These are phyloP conservation scores for Zygosaccharomyces bailii DNA, from an alignment of 805 yeast genomes.

Conservation along the genomic window DNA sequence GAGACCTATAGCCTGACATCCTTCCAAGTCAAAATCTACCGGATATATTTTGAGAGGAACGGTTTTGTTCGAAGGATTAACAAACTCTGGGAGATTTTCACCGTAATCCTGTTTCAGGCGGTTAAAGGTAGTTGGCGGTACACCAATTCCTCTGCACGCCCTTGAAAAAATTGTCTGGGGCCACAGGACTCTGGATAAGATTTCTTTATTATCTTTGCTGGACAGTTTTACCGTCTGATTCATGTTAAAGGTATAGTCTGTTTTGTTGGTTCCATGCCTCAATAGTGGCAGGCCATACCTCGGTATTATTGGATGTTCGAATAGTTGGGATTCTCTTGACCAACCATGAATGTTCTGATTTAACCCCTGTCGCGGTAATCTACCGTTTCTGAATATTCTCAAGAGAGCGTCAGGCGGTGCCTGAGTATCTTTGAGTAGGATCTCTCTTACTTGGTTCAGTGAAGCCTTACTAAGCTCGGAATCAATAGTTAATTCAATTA, in stretches of 20 bases:
- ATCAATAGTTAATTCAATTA: slow-evolving; percentile 1
- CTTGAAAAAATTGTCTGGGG: slow-evolving; percentile 20
- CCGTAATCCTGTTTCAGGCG: slow-evolving; percentile 7
- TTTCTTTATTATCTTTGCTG: slow-evolving; percentile 6
- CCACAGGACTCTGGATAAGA: slow-evolving; percentile 18
- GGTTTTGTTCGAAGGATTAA: slow-evolving; percentile 20
- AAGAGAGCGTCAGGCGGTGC: slow-evolving; percentile 6
- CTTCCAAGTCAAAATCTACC: slow-evolving; percentile 14
- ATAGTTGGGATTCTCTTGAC: slow-evolving; percentile 3
- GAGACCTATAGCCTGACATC: slow-evolving; percentile 24
- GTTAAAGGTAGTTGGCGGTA: slow-evolving; percentile 12
- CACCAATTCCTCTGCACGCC: slow-evolving; percentile 29
- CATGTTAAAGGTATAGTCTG: slow-evolving; percentile 1
- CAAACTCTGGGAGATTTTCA: slow-evolving; percentile 5
- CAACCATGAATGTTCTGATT: not conserved
- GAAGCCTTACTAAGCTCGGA: slow-evolving; percentile 4
- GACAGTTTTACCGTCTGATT: slow-evolving; percentile 11
- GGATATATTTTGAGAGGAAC: slow-evolving; percentile 15
- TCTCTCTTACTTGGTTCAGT: slow-evolving; percentile 6
- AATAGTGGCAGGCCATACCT: slow-evolving; percentile 4
- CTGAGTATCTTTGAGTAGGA: slow-evolving; percentile 9
- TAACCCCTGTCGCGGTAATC: not conserved
- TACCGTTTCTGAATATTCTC: slow-evolving; percentile 2
- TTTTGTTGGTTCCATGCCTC: not conserved
- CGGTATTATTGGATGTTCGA: slow-evolving; percentile 10